Percentiles rank a stretch among this genome's conserved stretches.
These are phyloP conservation scores for Xanthoceras sorbifolium DNA, from an alignment of 345 rosid genomes.

Conservation along the genomic window DNA sequence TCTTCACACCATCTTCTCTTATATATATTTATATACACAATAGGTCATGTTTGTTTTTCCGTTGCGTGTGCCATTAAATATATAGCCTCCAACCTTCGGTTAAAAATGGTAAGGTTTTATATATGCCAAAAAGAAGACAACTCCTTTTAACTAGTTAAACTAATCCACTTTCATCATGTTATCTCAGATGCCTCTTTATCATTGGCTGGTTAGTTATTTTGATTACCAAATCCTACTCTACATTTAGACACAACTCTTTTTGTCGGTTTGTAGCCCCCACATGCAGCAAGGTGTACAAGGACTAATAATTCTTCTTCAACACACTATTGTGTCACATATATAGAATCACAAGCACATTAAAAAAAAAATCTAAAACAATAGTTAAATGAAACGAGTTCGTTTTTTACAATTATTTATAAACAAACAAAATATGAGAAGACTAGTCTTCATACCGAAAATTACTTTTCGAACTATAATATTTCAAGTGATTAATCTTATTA, in stretches of 20 bases:
- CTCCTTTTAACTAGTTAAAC: constrained; percentile 12
- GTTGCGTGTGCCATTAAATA: not conserved
- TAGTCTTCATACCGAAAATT: too few relatives aligned
- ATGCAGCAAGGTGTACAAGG: constrained; percentile 27
- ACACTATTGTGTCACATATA: not conserved
- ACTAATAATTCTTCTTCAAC: constrained; percentile 19
- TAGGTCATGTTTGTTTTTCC: not conserved
- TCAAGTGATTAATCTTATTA: too few relatives aligned
- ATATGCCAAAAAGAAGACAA: not conserved
- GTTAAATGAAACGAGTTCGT: too few relatives aligned
- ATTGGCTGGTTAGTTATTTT: constrained; percentile 21
- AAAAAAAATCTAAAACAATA: not conserved
- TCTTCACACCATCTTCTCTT: constrained; percentile 11
- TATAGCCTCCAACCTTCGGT: not conserved
- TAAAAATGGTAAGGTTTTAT: not conserved
- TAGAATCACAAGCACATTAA: not conserved
- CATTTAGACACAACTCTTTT: constrained; percentile 27
- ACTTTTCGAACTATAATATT: too few relatives aligned
- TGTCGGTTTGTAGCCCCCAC: constrained; percentile 34
- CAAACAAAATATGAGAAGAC: too few relatives aligned
- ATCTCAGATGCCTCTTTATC: constrained; percentile 13
- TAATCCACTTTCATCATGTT: constrained; percentile 23
- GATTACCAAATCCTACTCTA: constrained; percentile 18
- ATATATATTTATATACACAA: too few relatives aligned
- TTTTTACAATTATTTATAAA: too few relatives aligned